phyloP scores from a whole-genome alignment of 2,329 filamentous ascomycete species.

The Pseudogymnoascus sp. region DNA sequence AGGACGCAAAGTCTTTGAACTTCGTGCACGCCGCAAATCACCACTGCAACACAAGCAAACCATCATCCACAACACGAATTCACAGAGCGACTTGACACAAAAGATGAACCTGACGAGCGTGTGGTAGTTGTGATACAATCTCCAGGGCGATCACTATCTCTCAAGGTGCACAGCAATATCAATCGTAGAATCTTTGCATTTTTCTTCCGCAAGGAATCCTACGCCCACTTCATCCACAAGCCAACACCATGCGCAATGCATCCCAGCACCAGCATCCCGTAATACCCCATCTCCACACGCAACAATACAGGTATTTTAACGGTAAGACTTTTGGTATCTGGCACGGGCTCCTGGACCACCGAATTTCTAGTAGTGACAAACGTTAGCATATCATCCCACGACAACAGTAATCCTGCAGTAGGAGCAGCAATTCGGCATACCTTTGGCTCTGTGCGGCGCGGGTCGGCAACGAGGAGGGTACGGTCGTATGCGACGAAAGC shows the following conservation, averaged over 20 bases:
- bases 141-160: not conserved
- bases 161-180: not conserved
- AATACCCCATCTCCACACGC: constrained; percentile 63
- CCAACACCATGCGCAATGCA: constrained; percentile 31
- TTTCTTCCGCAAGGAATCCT: constrained; percentile 27
- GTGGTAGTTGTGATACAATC: not conserved
- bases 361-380: constrained; percentile 35
- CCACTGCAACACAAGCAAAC: not conserved
- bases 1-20: not conserved
- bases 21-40: not conserved
- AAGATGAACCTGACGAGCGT: not conserved
- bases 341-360: constrained; percentile 88
- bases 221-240: constrained; percentile 27
- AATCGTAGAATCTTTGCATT: constrained; percentile 27
- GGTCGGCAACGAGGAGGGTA: constrained; percentile 96
- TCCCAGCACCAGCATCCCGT: constrained; percentile 23
- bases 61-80: not conserved
- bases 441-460: constrained; percentile 99
- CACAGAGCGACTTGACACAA: not conserved
- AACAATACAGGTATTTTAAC: constrained; percentile 99
- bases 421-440: constrained; percentile 52
- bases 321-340: constrained; percentile 99
- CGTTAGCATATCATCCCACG: constrained; percentile 17
- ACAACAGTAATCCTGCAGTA: not conserved
- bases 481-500: constrained; percentile 92